Percentiles rank a stretch among this genome's conserved stretches.
Evolutionary conservation across 352 stramenopile species (phyloP).

Genomic region (Phytophthora pinifolia): DNA sequence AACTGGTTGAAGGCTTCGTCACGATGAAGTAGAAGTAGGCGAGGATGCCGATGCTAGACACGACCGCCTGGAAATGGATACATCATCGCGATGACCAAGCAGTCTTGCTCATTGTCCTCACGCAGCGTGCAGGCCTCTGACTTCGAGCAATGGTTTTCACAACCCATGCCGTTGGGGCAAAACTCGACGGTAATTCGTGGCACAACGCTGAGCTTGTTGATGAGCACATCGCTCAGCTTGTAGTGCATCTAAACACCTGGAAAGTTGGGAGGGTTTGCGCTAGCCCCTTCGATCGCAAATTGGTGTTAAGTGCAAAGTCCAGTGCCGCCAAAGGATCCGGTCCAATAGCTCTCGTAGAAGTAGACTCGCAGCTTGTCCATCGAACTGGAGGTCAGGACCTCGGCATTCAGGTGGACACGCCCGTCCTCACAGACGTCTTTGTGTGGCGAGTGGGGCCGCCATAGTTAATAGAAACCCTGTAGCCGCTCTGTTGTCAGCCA

Average conservation of each 20-base stretch:
- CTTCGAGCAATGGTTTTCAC: conserved; percentile 44
- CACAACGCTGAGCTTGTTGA: conserved; percentile 27
- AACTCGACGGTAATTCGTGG: conserved; percentile 23
- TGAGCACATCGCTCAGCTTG: conserved; percentile 34
- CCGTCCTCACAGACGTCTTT: conserved; percentile 36
- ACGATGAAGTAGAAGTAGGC: conserved; percentile 69
- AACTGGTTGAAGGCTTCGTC: too few relatives aligned
- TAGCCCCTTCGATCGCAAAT: conserved; percentile 27
- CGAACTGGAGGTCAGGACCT: conserved; percentile 48
- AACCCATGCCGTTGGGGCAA: conserved; percentile 47
- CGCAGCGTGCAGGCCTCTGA: conserved; percentile 44
- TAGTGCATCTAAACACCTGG: conserved; percentile 61
- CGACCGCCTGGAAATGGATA: conserved; percentile 39
- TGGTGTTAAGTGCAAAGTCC: conserved; percentile 50
- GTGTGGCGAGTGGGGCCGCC: background rate
- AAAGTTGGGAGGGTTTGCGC: conserved; percentile 27
- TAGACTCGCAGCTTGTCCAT: conserved; percentile 38
- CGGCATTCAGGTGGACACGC: conserved; percentile 54
- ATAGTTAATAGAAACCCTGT: conserved; percentile 32
- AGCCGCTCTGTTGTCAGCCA: conserved; percentile 23
- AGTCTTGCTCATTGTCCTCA: conserved; percentile 33
- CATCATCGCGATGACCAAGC: conserved; percentile 54
- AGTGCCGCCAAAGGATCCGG: conserved; percentile 45
- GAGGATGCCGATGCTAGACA: conserved; percentile 50
- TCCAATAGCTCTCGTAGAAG: conserved; percentile 48